These are phyloP conservation scores for Hymenoscyphus fraxineus DNA, from an alignment of 2,329 filamentous ascomycete genomes.

Conservation along the genomic window DNA sequence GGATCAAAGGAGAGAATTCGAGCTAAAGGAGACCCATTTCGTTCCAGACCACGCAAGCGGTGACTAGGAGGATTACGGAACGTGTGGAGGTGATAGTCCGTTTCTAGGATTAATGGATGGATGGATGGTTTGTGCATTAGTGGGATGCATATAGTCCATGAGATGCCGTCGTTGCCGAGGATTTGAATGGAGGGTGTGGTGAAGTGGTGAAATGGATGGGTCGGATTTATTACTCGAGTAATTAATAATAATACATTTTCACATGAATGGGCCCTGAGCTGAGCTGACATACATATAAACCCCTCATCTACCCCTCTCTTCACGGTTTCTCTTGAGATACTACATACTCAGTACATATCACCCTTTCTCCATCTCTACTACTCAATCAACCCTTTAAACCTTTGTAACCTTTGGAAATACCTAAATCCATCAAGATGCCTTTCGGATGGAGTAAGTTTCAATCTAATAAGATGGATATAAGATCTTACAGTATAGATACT, in stretches of 20 bases:
- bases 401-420: slow-evolving; percentile 6
- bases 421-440: slow-evolving; percentile 27
- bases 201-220: too few relatives aligned
- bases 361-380: slow-evolving; percentile 3
- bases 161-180: too few relatives aligned
- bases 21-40: background rate
- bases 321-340: background rate
- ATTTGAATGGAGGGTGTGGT: too few relatives aligned
- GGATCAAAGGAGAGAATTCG: too few relatives aligned
- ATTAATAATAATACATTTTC: too few relatives aligned
- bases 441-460: slow-evolving; percentile 29
- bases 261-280: background rate
- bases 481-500: background rate
- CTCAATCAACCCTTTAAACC: slow-evolving; percentile 1
- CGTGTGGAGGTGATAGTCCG: background rate
- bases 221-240: too few relatives aligned
- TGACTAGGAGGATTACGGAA: background rate
- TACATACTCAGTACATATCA: slow-evolving; percentile 1
- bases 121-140: background rate
- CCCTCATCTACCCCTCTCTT: slow-evolving; percentile 12
- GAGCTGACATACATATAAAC: slow-evolving; percentile 12
- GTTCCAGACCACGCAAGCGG: slow-evolving; percentile 7
- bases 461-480: background rate
- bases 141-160: background rate
- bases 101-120: too few relatives aligned